Conservation (phyloP, 345 rosid species). For the Corchorus olitorius region DNA sequence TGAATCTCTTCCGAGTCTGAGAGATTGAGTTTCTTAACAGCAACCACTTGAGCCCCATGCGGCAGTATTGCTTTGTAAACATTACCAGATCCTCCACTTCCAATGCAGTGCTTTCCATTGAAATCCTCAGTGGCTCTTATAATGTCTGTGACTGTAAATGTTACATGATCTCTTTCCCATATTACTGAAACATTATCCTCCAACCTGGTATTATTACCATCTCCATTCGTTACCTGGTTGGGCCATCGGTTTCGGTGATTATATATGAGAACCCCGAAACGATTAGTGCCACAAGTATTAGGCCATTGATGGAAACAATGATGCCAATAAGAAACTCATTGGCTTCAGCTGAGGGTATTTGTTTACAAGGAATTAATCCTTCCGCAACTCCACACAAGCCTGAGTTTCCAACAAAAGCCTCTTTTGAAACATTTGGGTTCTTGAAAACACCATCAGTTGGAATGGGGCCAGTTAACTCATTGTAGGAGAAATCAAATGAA, state of each 20-base stretch:
- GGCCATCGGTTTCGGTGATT: background rate
- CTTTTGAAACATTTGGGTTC: constrained; percentile 29
- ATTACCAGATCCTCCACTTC: constrained; percentile 64
- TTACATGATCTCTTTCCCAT: constrained; percentile 54
- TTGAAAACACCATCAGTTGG: constrained; percentile 44
- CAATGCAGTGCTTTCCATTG: constrained; percentile 54
- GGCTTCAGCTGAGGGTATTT: background rate
- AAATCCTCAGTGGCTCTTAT: constrained; percentile 56
- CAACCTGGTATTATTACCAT: background rate
- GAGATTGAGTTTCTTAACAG: constrained; percentile 53
- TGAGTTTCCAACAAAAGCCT: constrained; percentile 44
- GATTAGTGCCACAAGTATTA: constrained; percentile 22
- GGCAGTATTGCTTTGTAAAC: constrained; percentile 56
- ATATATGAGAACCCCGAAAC: constrained; percentile 8
- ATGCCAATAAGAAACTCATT: constrained; percentile 9
- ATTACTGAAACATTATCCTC: constrained; percentile 30
- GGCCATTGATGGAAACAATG: constrained; percentile 36
- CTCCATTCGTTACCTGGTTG: constrained; percentile 31
- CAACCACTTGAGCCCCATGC: constrained; percentile 43
- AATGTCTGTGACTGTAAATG: constrained; percentile 53
- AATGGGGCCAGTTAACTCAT: constrained; percentile 44
- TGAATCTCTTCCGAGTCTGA: constrained; percentile 43
- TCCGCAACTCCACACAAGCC: constrained; percentile 53
- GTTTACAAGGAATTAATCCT: constrained; percentile 44
- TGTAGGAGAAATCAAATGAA: constrained; percentile 54